Conservation (phyloP, 2,329 filamentous ascomycete species). For the Cryphonectria carpinicola region DNA sequence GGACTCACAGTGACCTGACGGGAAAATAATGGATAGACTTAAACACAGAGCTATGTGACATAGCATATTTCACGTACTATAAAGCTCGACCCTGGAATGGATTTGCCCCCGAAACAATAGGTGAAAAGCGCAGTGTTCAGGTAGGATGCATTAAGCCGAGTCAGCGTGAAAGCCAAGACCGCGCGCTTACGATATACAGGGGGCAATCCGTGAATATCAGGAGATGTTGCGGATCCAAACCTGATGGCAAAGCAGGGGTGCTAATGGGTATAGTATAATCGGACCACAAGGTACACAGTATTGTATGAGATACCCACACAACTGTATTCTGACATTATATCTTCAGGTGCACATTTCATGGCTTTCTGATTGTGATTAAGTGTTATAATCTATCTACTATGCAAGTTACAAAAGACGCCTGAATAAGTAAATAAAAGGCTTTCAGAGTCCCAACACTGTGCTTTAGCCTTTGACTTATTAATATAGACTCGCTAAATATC, state of each 20-base stretch:
- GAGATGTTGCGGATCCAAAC: neutral
- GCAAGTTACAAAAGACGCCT: neutral
- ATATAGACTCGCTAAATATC: neutral
- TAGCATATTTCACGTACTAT: neutral
- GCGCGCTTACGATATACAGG: constrained; percentile 3
- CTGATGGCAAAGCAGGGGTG: neutral
- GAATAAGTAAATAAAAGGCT: neutral
- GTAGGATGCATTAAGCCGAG: neutral
- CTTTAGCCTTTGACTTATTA: neutral
- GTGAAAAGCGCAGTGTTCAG: neutral
- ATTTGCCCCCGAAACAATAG: neutral
- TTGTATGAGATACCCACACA: neutral
- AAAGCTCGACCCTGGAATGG: neutral
- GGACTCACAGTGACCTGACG: neutral
- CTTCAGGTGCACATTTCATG: neutral
- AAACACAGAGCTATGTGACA: neutral
- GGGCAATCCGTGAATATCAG: neutral
- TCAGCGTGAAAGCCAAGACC: neutral
- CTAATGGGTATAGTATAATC: neutral
- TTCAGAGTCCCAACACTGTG: neutral
- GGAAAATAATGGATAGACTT: neutral
- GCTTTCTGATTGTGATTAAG: neutral
- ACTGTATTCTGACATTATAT: neutral
- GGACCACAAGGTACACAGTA: neutral
- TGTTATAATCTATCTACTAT: neutral